These are phyloP conservation scores for Camellia japonica DNA, from an alignment of 148 eudicot species.

Conservation along the genomic window DNA sequence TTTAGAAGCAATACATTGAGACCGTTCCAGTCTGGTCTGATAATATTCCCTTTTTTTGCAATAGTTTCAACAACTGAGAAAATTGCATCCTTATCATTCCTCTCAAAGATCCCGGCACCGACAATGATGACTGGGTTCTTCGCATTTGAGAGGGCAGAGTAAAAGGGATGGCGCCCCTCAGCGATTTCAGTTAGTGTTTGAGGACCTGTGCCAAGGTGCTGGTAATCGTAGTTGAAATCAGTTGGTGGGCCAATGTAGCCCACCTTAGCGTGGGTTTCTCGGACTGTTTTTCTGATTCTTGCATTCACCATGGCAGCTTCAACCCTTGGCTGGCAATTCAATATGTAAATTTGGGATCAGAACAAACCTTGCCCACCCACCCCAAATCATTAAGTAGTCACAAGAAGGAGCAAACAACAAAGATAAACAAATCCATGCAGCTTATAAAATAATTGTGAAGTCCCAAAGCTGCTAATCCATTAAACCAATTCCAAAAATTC, in stretches of 20 bases:
- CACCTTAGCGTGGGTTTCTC: conserved; percentile 66
- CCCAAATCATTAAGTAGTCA: neutral
- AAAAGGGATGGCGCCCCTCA: conserved; percentile 73
- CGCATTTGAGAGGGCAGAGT: conserved; percentile 57
- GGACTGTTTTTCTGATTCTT: conserved; percentile 81
- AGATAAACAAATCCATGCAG: neutral
- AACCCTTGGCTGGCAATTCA: conserved; percentile 80
- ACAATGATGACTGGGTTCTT: conserved; percentile 84
- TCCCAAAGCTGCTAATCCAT: neutral
- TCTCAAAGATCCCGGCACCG: conserved; percentile 82
- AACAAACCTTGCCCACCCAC: neutral
- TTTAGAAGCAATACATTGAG: conserved; percentile 75
- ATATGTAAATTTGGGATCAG: conserved; percentile 2
- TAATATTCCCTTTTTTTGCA: conserved; percentile 54
- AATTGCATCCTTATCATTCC: conserved; percentile 84
- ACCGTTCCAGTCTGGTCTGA: conserved; percentile 91
- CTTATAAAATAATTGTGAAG: neutral
- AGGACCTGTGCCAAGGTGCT: conserved; percentile 83
- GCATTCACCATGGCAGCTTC: conserved; percentile 99
- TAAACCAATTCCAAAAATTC: neutral
- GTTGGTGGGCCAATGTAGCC: conserved; percentile 82
- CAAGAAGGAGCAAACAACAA: neutral
- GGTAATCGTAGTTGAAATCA: conserved; percentile 75
- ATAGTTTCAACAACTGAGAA: conserved; percentile 62
- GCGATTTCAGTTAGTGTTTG: conserved; percentile 69